Conservation (phyloP, 78 protist species). For the Dictyostelium firmibasis region DNA sequence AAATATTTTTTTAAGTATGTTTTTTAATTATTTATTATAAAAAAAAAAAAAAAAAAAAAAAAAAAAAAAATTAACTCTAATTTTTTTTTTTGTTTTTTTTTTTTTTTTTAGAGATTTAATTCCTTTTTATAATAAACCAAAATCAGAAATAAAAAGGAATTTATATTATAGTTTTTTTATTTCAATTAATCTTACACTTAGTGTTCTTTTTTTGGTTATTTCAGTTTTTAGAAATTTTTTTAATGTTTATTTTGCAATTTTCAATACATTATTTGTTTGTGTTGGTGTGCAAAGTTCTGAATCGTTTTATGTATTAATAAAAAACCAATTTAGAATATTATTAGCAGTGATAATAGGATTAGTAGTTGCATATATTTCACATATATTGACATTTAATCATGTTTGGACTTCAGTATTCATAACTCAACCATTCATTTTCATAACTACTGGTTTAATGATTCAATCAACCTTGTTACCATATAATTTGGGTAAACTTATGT, state of each 20-base stretch:
- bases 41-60: not conserved
- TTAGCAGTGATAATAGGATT: not conserved
- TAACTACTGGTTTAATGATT: not conserved
- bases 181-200: not conserved
- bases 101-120: not conserved
- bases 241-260: not conserved
- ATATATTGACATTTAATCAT: not conserved
- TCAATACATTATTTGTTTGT: not conserved
- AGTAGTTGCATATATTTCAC: not conserved
- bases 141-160: constrained; percentile 2
- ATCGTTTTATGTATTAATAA: constrained; percentile 3
- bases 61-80: not conserved
- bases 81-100: not conserved
- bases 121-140: not conserved
- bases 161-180: constrained; percentile 10
- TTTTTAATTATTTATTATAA: not conserved
- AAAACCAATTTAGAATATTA: not conserved
- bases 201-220: not conserved
- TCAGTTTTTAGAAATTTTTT: not conserved
- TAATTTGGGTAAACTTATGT: not conserved
- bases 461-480: not conserved
- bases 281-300: not conserved
- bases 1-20: not conserved
- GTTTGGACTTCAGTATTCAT: constrained; percentile 14
- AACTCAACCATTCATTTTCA: not conserved